phyloP scores from a whole-genome alignment of 768 basidiomycete species.

The Serendipita sp. region DNA sequence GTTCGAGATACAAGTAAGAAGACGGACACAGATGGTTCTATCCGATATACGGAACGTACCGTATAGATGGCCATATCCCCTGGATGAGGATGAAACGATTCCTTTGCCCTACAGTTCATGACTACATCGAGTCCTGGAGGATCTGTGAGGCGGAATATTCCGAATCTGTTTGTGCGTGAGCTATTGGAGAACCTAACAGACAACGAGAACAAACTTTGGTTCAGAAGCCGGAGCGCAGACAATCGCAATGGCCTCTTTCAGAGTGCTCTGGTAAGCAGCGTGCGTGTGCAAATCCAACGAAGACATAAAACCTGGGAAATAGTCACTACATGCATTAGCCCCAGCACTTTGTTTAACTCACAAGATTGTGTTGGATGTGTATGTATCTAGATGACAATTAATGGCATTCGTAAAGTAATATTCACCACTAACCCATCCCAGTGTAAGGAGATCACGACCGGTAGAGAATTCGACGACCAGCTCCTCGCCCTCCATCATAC shows the following conservation, averaged over 20 bases:
- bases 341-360: conserved; percentile 20
- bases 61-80: conserved; percentile 67
- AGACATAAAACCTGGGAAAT: conserved; percentile 64
- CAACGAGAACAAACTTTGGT: conserved; percentile 40
- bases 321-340: not conserved
- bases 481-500: conserved; percentile 83
- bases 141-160: conserved; percentile 79
- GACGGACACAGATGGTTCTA: not conserved
- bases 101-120: conserved; percentile 45
- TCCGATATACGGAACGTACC: conserved; percentile 27
- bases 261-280: conserved; percentile 73
- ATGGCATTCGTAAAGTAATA: not conserved
- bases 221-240: conserved; percentile 72
- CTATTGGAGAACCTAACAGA: not conserved
- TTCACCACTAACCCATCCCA: conserved; percentile 66
- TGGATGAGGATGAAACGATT: conserved; percentile 68
- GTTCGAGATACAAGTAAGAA: not conserved
- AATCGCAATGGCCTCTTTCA: conserved; percentile 84
- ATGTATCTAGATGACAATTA: conserved; percentile 45
- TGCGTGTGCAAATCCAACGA: conserved; percentile 89
- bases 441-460: conserved; percentile 60
- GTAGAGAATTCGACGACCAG: conserved; percentile 74
- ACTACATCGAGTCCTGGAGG: conserved; percentile 68
- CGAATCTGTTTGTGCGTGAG: conserved; percentile 35
- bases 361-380: conserved; percentile 85